Conservation (phyloP, 306 rosid genomes). For the Trifolium fragiferum region DNA sequence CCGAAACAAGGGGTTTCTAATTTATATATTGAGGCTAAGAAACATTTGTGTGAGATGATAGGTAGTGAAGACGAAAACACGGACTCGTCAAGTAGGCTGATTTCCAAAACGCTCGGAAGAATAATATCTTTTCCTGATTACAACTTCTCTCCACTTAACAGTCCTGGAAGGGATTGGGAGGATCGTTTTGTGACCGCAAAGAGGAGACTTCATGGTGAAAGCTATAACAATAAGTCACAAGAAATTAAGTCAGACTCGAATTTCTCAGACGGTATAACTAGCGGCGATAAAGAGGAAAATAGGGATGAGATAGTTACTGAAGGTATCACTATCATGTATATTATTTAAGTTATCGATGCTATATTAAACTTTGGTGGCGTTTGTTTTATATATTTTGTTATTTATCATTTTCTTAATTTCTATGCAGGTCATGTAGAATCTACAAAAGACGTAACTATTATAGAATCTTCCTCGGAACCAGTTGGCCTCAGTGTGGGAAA, state of each 20-base stretch:
- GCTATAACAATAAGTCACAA: constrained; percentile 46
- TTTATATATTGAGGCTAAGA: constrained; percentile 83
- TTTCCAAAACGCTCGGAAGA: constrained; percentile 77
- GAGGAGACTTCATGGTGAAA: constrained; percentile 55
- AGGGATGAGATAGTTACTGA: constrained; percentile 55
- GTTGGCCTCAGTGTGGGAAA: constrained; percentile 45
- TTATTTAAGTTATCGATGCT: constrained; percentile 28
- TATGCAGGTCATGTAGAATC: constrained; percentile 59
- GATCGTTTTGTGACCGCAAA: constrained; percentile 66
- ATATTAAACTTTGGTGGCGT: not conserved
- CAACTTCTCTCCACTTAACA: constrained; percentile 67
- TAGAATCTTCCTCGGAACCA: constrained; percentile 55
- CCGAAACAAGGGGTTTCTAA: constrained; percentile 61
- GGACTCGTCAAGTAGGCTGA: constrained; percentile 61
- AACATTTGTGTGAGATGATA: constrained; percentile 72
- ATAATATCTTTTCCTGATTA: constrained; percentile 92
- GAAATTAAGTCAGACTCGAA: constrained; percentile 51
- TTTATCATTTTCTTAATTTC: constrained; percentile 36
- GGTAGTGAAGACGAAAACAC: constrained; percentile 64
- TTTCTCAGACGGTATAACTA: constrained; percentile 38
- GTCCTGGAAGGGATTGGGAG: constrained; percentile 84
- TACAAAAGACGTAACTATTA: constrained; percentile 46
- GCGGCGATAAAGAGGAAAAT: constrained; percentile 48
- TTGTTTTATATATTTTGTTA: constrained; percentile 30
- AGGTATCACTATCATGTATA: constrained; percentile 63